A percentile compares a stretch with the other conserved stretches of the same genome.
Evolutionary conservation across 2,329 filamentous ascomycete species (phyloP).

Genomic region (Cladosporium sp.): DNA sequence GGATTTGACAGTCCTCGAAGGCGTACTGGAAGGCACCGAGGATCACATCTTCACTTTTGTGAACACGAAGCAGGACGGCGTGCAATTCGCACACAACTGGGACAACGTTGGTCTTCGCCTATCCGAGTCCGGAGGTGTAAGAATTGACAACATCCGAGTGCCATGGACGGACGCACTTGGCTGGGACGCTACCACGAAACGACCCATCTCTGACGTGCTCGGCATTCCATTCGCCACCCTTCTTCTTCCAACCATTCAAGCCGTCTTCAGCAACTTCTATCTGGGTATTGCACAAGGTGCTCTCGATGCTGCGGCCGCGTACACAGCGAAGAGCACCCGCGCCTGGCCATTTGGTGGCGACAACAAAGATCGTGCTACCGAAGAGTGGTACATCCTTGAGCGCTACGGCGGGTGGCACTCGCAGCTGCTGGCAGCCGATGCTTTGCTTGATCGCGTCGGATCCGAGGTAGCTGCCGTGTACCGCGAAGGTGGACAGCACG

Average conservation of each 20-base stretch:
- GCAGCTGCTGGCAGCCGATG: constrained; percentile 61
- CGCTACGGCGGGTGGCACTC: constrained; percentile 66
- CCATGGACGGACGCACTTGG: constrained; percentile 65
- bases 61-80: constrained; percentile 59
- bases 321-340: constrained; percentile 59
- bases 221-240: constrained; percentile 58
- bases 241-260: constrained; percentile 65
- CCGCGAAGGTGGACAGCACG: constrained; percentile 34
- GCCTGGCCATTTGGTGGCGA: constrained; percentile 67
- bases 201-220: constrained; percentile 54
- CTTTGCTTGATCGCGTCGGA: constrained; percentile 60
- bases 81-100: constrained; percentile 62
- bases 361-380: constrained; percentile 59
- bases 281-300: constrained; percentile 64
- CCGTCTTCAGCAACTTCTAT: constrained; percentile 69
- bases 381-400: constrained; percentile 67
- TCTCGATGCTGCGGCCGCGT: constrained; percentile 57
- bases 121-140: constrained; percentile 65
- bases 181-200: constrained; percentile 56
- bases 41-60: constrained; percentile 66
- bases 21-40: constrained; percentile 59
- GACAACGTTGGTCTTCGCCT: constrained; percentile 65
- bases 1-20: constrained; percentile 66
- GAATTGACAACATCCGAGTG: constrained; percentile 58
- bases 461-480: constrained; percentile 53